Conservation (phyloP, 345 rosid genomes). For the Tarenaya hassleriana region DNA sequence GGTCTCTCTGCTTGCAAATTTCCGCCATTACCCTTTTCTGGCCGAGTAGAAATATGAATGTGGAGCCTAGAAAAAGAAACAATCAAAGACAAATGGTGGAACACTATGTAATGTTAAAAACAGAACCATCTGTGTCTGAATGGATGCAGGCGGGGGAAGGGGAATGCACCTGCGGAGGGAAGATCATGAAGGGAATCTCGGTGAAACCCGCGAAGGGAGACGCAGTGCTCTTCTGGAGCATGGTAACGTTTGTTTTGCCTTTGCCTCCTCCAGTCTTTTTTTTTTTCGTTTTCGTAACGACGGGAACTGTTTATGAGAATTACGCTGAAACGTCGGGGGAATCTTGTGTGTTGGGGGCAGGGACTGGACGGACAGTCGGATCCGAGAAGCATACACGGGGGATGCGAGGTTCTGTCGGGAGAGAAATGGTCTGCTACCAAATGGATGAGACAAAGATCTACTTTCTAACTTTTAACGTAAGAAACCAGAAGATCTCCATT, state of each 20-base stretch:
- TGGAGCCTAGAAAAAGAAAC: conserved; percentile 3
- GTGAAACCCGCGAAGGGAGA: conserved; percentile 87
- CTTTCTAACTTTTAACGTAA: conserved; percentile 32
- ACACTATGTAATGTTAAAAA: too few relatives aligned
- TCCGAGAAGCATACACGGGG: conserved; percentile 81
- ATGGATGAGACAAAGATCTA: conserved; percentile 79
- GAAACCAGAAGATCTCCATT: conserved; percentile 11
- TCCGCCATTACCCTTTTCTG: conserved; percentile 3
- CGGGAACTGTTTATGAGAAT: neutral
- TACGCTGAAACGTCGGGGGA: too few relatives aligned
- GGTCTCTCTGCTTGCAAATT: neutral
- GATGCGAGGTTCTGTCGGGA: conserved; percentile 77
- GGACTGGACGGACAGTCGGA: conserved; percentile 83
- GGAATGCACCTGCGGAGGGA: conserved; percentile 84
- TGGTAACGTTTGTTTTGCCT: conserved; percentile 72
- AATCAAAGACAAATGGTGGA: too few relatives aligned
- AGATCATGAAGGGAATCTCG: conserved; percentile 61
- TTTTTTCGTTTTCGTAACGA: neutral
- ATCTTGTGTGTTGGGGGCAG: conserved; percentile 30
- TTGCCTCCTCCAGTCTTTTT: neutral
- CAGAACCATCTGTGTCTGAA: too few relatives aligned
- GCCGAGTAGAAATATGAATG: neutral
- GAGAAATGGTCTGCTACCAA: conserved; percentile 99
- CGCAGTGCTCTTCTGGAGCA: conserved; percentile 98
- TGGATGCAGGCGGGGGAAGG: conserved; percentile 74